phyloP scores from a whole-genome alignment of 176 grass and related monocot genomes.

The Themeda triandra region DNA sequence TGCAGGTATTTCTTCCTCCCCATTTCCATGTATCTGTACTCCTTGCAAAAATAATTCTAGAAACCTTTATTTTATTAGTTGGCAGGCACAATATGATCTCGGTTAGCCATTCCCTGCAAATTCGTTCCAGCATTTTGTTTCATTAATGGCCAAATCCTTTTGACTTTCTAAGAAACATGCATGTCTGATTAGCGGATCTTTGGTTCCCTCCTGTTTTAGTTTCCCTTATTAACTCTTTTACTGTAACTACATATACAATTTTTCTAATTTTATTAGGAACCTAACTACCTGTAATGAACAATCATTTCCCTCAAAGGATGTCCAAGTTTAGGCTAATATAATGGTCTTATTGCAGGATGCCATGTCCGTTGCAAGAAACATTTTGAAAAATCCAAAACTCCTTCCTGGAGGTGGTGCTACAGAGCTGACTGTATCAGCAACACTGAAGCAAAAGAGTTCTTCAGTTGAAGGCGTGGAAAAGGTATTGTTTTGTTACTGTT shows the following conservation, averaged over 20 bases:
- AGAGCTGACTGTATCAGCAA: constrained; percentile 92
- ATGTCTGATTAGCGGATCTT: neutral
- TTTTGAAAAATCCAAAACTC: constrained; percentile 96
- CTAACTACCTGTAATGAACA: neutral
- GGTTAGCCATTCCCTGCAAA: neutral
- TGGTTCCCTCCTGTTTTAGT: neutral
- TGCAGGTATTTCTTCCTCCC: constrained; percentile 54
- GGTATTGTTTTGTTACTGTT: constrained; percentile 43
- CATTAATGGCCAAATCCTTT: neutral
- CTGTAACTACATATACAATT: neutral
- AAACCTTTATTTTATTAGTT: neutral
- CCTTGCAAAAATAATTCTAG: neutral
- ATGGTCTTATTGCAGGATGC: constrained; percentile 54
- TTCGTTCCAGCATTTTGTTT: neutral
- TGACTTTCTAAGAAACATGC: neutral
- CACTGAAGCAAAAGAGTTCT: constrained; percentile 89
- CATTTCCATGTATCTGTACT: neutral
- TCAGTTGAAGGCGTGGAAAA: constrained; percentile 96
- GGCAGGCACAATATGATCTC: neutral
- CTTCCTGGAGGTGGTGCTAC: constrained; percentile 95
- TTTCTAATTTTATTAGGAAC: neutral
- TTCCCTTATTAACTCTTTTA: neutral
- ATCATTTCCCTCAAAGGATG: neutral
- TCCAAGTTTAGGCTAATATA: neutral
- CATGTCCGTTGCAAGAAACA: constrained; percentile 91